Evolutionary conservation across 768 basidiomycete genomes (phyloP).

Genomic region (Rhodotorula taiwanensis): DNA sequence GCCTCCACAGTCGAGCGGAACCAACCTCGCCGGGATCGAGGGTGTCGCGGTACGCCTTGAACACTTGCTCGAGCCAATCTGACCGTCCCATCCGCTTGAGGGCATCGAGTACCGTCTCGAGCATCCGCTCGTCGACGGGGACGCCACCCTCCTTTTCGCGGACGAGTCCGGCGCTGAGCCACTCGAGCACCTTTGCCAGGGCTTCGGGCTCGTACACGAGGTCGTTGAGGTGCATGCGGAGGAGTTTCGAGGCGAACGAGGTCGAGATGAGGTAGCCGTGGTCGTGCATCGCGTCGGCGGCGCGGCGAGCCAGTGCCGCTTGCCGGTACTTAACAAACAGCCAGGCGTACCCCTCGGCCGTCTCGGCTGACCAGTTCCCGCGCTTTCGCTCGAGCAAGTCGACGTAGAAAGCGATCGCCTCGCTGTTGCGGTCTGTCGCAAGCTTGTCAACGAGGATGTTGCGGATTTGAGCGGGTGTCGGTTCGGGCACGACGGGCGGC

Average conservation of each 20-base stretch:
- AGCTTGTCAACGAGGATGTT: too few species aligned
- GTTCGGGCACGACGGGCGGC: too few species aligned
- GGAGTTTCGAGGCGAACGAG: background rate
- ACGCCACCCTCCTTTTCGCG: background rate
- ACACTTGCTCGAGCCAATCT: conserved; percentile 24
- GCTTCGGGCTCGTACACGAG: conserved; percentile 6
- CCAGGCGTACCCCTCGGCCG: conserved; percentile 5
- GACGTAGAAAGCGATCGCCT: too few species aligned
- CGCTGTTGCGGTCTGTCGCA: too few species aligned
- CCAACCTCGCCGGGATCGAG: conserved; percentile 2
- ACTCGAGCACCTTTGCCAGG: conserved; percentile 8
- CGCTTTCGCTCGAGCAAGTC: conserved; percentile 10
- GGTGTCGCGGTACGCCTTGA: conserved; percentile 9
- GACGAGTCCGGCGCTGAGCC: conserved; percentile 13
- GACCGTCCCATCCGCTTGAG: conserved; percentile 5
- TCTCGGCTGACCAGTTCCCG: conserved; percentile 2
- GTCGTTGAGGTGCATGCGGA: conserved; percentile 1
- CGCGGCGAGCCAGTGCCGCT: conserved; percentile 5
- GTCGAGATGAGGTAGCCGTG: conserved; percentile 14
- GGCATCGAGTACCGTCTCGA: conserved; percentile 12
- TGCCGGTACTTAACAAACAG: conserved; percentile 24
- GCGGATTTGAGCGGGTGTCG: too few species aligned
- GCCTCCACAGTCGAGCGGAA: conserved; percentile 3
- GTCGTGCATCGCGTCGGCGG: background rate
- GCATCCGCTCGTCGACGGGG: conserved; percentile 3